Percentiles rank a stretch among this genome's conserved stretches.
phyloP scores from a whole-genome alignment of 2,329 filamentous ascomycete genomes.

The Alternaria postmessia region DNA sequence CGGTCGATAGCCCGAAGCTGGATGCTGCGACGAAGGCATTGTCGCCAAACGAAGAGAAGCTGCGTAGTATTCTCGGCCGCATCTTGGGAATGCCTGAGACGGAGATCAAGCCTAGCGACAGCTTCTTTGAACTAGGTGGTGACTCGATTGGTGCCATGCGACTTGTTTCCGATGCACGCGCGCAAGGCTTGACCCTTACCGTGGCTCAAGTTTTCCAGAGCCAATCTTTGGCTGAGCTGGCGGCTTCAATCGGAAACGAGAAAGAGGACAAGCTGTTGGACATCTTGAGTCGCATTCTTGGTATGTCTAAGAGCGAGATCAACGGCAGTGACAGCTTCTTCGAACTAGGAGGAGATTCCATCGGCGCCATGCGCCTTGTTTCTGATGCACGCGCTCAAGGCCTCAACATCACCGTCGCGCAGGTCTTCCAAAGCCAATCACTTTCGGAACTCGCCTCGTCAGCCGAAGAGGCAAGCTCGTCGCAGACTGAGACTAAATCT shows the following conservation, averaged over 20 bases:
- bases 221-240: slow-evolving; percentile 61
- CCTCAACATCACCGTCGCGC: slow-evolving; percentile 52
- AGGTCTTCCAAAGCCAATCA: slow-evolving; percentile 56
- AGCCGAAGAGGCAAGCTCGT: slow-evolving; percentile 40
- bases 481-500: slow-evolving; percentile 26
- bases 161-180: slow-evolving; percentile 51
- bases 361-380: slow-evolving; percentile 57
- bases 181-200: slow-evolving; percentile 47
- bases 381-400: slow-evolving; percentile 50
- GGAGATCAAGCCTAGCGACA: slow-evolving; percentile 51
- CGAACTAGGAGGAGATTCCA: slow-evolving; percentile 57
- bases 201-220: slow-evolving; percentile 56
- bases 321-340: slow-evolving; percentile 55
- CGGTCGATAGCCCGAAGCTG: slow-evolving; percentile 9
- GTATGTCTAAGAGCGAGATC: slow-evolving; percentile 47
- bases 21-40: slow-evolving; percentile 14
- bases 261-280: slow-evolving; percentile 42
- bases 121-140: slow-evolving; percentile 58
- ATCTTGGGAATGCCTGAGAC: slow-evolving; percentile 39
- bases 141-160: slow-evolving; percentile 58
- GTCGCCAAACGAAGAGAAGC: slow-evolving; percentile 38
- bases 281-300: slow-evolving; percentile 41
- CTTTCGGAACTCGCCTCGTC: slow-evolving; percentile 45
- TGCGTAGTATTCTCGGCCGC: slow-evolving; percentile 33
- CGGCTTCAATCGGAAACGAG: slow-evolving; percentile 53